These are phyloP conservation scores for Fistulina hepatica DNA, from an alignment of 1,284 basidiomycete species.

Conservation along the genomic window DNA sequence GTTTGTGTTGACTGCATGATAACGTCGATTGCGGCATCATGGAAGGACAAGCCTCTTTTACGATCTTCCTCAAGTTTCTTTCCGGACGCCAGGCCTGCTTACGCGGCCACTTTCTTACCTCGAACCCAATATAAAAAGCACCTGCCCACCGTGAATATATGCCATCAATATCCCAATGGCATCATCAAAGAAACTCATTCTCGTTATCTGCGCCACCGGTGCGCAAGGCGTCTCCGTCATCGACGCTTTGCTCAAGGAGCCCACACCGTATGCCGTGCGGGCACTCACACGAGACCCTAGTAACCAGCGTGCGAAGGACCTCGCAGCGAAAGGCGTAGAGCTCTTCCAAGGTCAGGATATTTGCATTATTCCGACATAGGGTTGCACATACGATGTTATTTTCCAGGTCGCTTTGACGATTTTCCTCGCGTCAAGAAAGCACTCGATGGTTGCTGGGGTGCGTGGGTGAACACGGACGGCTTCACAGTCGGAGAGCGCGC, in stretches of 20 bases:
- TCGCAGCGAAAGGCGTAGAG: slow-evolving; percentile 26
- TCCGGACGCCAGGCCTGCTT: too few species aligned
- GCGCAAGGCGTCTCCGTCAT: slow-evolving; percentile 38
- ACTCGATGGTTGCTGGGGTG: slow-evolving; percentile 33
- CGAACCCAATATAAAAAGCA: too few species aligned
- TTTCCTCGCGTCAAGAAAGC: slow-evolving; percentile 23
- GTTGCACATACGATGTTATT: too few species aligned
- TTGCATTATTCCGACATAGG: too few species aligned
- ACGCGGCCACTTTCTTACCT: too few species aligned
- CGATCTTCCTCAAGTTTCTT: too few species aligned
- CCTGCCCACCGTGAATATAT: too few species aligned
- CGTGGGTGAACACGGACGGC: slow-evolving; percentile 36
- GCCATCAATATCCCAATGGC: too few species aligned
- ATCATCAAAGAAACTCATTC: slow-evolving; percentile 38
- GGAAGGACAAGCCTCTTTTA: too few species aligned
- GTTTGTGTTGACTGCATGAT: too few species aligned
- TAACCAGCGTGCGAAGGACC: slow-evolving; percentile 19
- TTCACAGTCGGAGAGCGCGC: slow-evolving; percentile 35
- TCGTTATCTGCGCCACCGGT: slow-evolving; percentile 42
- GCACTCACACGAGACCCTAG: slow-evolving; percentile 28
- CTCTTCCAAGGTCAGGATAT: slow-evolving; percentile 25
- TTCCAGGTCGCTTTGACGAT: slow-evolving; percentile 24
- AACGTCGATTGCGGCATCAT: too few species aligned
- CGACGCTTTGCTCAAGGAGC: slow-evolving; percentile 29
- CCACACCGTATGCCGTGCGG: slow-evolving; percentile 28